A percentile compares a stretch with the other conserved stretches of the same genome.
Evolutionary conservation across 1,284 basidiomycete species (phyloP).

Genomic region (Pseudozyma thailandica): DNA sequence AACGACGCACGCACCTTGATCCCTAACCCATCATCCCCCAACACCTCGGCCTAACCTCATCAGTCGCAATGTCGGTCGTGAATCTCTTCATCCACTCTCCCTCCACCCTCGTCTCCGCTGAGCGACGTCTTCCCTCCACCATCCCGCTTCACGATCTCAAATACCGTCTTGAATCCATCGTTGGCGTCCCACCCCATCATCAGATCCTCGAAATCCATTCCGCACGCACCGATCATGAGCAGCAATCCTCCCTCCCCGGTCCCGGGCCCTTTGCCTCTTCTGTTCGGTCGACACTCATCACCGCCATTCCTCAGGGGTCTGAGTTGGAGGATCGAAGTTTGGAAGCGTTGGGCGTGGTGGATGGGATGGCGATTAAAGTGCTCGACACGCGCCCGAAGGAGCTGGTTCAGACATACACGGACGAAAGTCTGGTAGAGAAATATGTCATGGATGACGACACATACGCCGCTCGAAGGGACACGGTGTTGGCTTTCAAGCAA

Average conservation of each 20-base stretch:
- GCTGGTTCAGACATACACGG: constrained; percentile 82
- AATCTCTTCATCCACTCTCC: constrained; percentile 58
- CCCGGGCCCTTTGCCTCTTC: constrained; percentile 15
- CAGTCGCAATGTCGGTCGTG: constrained; percentile 46
- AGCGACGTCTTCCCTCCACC: constrained; percentile 50
- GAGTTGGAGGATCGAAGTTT: constrained; percentile 77
- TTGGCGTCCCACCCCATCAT: constrained; percentile 77
- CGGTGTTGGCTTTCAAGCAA: constrained; percentile 89
- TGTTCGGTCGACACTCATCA: constrained; percentile 72
- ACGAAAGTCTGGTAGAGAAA: constrained; percentile 87
- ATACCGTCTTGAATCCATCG: constrained; percentile 86
- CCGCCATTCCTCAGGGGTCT: constrained; percentile 70
- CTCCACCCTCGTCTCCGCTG: constrained; percentile 52
- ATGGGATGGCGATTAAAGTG: constrained; percentile 81
- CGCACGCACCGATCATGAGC: constrained; percentile 50
- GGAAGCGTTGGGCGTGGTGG: constrained; percentile 77
- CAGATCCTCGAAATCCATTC: constrained; percentile 72
- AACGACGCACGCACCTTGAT: background rate
- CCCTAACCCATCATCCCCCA: background rate
- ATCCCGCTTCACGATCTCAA: constrained; percentile 68
- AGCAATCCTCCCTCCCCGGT: constrained; percentile 38
- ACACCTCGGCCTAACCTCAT: background rate
- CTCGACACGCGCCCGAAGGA: constrained; percentile 63
- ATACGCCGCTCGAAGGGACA: constrained; percentile 79
- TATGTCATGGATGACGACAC: constrained; percentile 87